Percentiles rank a stretch among this genome's conserved stretches.
phyloP scores from a whole-genome alignment of 2,329 filamentous ascomycete species.

The Colletotrichum shisoi region DNA sequence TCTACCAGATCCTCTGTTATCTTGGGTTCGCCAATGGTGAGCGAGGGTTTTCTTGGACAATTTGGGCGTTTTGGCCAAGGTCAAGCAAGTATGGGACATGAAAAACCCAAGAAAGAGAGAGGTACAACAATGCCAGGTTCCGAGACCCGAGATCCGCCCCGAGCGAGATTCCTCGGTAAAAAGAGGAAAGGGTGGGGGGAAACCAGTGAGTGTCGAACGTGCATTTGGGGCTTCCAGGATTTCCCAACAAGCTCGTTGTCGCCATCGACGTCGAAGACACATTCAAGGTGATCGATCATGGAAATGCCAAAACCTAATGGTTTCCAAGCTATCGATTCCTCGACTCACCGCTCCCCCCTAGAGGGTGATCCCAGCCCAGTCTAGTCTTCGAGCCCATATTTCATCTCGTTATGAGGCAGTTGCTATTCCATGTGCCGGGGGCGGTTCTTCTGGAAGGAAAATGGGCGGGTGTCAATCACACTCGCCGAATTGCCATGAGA shows the following conservation, averaged over 20 bases:
- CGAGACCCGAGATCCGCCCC: background rate
- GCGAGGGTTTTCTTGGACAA: background rate
- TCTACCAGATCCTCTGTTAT: background rate
- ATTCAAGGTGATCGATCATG: background rate
- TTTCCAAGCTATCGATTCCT: slow-evolving; percentile 9
- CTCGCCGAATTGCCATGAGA: background rate
- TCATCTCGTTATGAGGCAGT: slow-evolving; percentile 25
- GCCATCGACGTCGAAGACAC: background rate
- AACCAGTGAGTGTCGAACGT: too few species aligned
- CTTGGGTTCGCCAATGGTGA: background rate
- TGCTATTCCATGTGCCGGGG: slow-evolving; percentile 11
- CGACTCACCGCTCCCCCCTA: slow-evolving; percentile 28
- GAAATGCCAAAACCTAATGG: slow-evolving; percentile 2
- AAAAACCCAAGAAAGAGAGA: background rate
- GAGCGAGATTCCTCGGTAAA: background rate
- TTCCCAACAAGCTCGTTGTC: too few species aligned
- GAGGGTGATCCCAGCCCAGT: background rate
- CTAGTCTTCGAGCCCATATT: slow-evolving; percentile 9
- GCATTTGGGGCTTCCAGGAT: too few species aligned
- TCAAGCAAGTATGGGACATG: background rate
- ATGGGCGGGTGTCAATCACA: slow-evolving; percentile 2
- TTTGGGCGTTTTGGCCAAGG: background rate
- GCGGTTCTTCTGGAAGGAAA: slow-evolving; percentile 1
- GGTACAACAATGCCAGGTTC: background rate
- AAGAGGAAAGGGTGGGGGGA: too few species aligned